phyloP scores from a whole-genome alignment of 768 basidiomycete species.

The Suillus cothurnatus region DNA sequence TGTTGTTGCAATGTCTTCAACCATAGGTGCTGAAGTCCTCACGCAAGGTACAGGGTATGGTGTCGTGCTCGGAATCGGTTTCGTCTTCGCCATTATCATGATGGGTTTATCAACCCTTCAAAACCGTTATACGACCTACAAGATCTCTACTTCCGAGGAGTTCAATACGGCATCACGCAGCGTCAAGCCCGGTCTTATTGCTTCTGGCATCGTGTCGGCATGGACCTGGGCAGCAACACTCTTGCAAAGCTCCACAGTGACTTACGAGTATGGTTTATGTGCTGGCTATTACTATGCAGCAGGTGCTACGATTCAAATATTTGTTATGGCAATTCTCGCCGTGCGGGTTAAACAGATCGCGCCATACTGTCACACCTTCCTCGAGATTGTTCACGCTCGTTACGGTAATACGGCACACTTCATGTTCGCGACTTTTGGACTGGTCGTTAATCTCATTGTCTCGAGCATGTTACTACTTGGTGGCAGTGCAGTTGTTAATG shows the following conservation, averaged over 20 bases:
- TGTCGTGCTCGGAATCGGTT: constrained; percentile 32
- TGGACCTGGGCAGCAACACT: constrained; percentile 36
- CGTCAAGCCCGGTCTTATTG: constrained; percentile 21
- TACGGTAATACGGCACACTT: constrained; percentile 32
- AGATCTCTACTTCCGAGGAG: constrained; percentile 28
- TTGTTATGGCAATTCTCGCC: constrained; percentile 27
- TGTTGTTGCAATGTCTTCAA: constrained; percentile 15
- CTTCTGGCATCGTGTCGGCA: constrained; percentile 27
- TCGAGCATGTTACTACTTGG: constrained; percentile 40
- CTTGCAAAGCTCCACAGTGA: constrained; percentile 33
- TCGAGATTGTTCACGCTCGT: constrained; percentile 36
- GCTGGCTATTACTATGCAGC: constrained; percentile 32
- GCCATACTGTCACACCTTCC: constrained; percentile 37
- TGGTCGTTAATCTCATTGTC: constrained; percentile 34
- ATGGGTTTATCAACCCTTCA: constrained; percentile 28
- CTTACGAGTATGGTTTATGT: constrained; percentile 29
- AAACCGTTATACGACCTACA: constrained; percentile 30
- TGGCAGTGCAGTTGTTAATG: constrained; percentile 39
- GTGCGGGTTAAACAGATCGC: constrained; percentile 37
- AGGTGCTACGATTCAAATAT: constrained; percentile 31
- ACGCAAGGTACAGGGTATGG: constrained; percentile 31
- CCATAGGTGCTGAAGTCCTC: constrained; percentile 19
- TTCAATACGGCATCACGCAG: constrained; percentile 32
- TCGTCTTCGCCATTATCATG: constrained; percentile 32
- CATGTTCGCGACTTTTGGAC: constrained; percentile 27